These are phyloP conservation scores for Metarhizium sp. DNA, from an alignment of 2,329 filamentous ascomycete genomes.

Conservation along the genomic window DNA sequence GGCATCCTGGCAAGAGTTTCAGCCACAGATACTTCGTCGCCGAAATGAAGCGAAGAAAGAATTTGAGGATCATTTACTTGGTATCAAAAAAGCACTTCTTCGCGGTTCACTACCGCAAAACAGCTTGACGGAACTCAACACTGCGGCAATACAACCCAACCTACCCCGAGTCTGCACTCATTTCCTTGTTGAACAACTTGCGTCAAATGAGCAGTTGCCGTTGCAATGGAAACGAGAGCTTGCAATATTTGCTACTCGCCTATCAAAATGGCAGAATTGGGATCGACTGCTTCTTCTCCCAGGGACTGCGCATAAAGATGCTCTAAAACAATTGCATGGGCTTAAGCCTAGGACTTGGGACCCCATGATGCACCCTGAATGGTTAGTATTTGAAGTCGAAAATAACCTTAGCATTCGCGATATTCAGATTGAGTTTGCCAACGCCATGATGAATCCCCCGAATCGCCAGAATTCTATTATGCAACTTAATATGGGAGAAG, in stretches of 20 bases:
- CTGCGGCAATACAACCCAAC: not conserved
- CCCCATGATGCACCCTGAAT: constrained; percentile 41
- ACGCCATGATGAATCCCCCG: constrained; percentile 37
- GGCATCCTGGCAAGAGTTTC: no score
- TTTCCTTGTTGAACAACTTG: not conserved
- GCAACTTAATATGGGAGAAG: constrained; percentile 62
- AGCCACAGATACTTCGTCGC: no score
- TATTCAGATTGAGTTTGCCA: constrained; percentile 47
- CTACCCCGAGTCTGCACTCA: not conserved
- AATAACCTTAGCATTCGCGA: constrained; percentile 47
- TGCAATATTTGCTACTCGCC: constrained; percentile 24
- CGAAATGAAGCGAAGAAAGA: not conserved
- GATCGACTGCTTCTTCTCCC: constrained; percentile 22
- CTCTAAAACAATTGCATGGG: constrained; percentile 26
- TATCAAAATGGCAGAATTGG: constrained; percentile 29
- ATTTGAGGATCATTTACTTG: not conserved
- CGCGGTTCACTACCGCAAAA: not conserved
- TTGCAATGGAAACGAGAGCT: constrained; percentile 24
- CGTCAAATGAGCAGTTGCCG: not conserved
- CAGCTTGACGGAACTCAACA: not conserved
- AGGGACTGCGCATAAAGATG: constrained; percentile 13
- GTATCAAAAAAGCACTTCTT: not conserved
- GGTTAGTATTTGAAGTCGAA: constrained; percentile 54
- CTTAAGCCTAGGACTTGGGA: constrained; percentile 38
- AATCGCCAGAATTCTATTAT: constrained; percentile 38